phyloP scores from a whole-genome alignment of 2,329 filamentous ascomycete genomes.

The Zopfia rhizophila region DNA sequence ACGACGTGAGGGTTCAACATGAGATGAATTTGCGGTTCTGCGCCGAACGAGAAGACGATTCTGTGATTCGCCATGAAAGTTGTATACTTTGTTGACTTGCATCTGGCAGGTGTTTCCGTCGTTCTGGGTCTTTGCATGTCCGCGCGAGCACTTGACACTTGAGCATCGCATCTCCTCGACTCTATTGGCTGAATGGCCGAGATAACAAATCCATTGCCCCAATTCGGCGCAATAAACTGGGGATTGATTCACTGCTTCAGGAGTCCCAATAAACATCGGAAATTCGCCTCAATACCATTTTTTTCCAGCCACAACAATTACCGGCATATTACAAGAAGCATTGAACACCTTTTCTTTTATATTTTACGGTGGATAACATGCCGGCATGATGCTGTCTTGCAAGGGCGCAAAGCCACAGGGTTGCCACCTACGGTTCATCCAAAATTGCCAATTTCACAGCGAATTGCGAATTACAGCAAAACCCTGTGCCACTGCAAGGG shows the following conservation, averaged over 20 bases:
- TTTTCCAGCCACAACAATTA: constrained; percentile 16
- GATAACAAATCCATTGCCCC: neutral
- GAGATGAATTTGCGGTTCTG: too few species aligned
- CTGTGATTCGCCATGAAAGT: too few species aligned
- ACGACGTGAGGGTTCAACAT: too few species aligned
- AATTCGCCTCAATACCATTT: too few species aligned
- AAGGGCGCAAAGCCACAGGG: constrained; percentile 18
- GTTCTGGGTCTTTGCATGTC: too few species aligned
- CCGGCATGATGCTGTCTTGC: neutral
- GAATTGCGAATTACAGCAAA: constrained; percentile 21
- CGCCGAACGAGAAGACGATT: too few species aligned
- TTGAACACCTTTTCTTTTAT: constrained; percentile 1
- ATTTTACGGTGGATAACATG: constrained; percentile 1
- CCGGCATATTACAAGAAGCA: constrained; percentile 17
- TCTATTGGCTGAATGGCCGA: constrained; percentile 2
- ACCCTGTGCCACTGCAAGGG: constrained; percentile 8
- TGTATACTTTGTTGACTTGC: too few species aligned
- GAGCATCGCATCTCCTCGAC: too few species aligned
- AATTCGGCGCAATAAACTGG: constrained; percentile 6
- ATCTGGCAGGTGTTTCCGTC: too few species aligned
- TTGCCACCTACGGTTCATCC: constrained; percentile 4
- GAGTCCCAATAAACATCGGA: constrained; percentile 1
- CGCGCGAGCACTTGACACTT: too few species aligned
- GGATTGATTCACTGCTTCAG: neutral
- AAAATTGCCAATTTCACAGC: constrained; percentile 21